Base-by-base conservation (phyloP, 495 filamentous ascomycete genomes). In the Annulohypoxylon bovei region DNA sequence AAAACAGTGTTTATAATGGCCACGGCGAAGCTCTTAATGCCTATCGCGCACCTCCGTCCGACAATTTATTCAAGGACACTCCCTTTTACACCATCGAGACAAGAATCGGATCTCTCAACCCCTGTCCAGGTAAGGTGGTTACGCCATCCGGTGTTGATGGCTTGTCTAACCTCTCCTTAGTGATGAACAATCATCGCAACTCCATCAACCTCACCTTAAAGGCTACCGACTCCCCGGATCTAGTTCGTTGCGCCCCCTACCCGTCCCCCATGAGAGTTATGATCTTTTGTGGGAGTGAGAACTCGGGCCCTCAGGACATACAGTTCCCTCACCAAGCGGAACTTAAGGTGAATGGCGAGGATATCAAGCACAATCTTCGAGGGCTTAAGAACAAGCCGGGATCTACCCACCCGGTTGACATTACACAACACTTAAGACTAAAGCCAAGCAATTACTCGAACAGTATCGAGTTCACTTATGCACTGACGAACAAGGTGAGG, bases 341-440 rank as follows among this genome's bases (percentile, higher is more conserved):
- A 78, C 82, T 99, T 47, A 94, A 94, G 75, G 89, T 96, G 37
- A 98, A 98, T 73, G 86, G 89, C 23, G 91, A 91, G 32, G 92
- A 96, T 52, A 84, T 97, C 64, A 96, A 95, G 73, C 88, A 90
- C 11, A 98, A 97, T 74, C 85, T 95, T 52, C 91, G 94, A 63
- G 95, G 95, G 2, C 80, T 99, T 56, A 99, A 99, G 78, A 97
- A 97, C 76, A 95, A 94, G 74, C 91, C 95, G 7, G 95, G 95
- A 23, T 95, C 95, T 28, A 98, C 95, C 30, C 87, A 91, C 57
- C 95, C 95, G 6, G 94, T 91, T 16, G 95, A 99, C 79, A 90
- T 99, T 44, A 98, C 95, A 12, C 82, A 83, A 65, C 85, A 88
- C 65, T 80, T 97, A 20, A 91, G 93, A 20, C 87, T 90, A 35